These are phyloP conservation scores for Aspergillus fructus DNA, from an alignment of 2,329 filamentous ascomycete species.

Conservation along the genomic window DNA sequence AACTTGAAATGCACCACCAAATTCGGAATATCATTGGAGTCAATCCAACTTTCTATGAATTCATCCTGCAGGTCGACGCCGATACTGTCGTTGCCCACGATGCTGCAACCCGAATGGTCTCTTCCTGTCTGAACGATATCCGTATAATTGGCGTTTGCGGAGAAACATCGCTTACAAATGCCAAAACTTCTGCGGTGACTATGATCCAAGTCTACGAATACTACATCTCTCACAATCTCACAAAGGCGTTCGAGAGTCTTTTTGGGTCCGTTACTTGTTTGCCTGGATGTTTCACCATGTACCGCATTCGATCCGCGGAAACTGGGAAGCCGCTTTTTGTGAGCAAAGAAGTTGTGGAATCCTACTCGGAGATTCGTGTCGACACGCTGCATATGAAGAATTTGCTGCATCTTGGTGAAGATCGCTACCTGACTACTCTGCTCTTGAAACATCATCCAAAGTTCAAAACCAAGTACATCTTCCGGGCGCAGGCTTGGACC, in stretches of 20 bases:
- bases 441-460: slow-evolving; percentile 87
- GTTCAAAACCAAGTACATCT: slow-evolving; percentile 99
- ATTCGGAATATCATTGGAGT: slow-evolving; percentile 98
- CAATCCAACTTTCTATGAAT: slow-evolving; percentile 98
- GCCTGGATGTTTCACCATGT: slow-evolving; percentile 99
- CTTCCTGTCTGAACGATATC: slow-evolving; percentile 87
- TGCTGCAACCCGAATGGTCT: slow-evolving; percentile 86
- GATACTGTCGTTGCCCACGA: slow-evolving; percentile 92
- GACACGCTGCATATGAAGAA: slow-evolving; percentile 99
- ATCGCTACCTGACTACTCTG: slow-evolving; percentile 93
- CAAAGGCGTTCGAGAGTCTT: slow-evolving; percentile 94
- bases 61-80: slow-evolving; percentile 92
- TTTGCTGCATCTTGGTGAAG: slow-evolving; percentile 90
- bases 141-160: slow-evolving; percentile 91
- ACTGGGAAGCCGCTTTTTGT: slow-evolving; percentile 95
- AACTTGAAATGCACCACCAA: slow-evolving; percentile 98
- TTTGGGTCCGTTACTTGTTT: slow-evolving; percentile 97
- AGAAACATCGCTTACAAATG: slow-evolving; percentile 90
- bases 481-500: slow-evolving; percentile 90
- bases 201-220: slow-evolving; percentile 99
- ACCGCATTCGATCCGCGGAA: slow-evolving; percentile 90
- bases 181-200: slow-evolving; percentile 88
- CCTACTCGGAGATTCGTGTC: slow-evolving; percentile 89
- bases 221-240: slow-evolving; percentile 96
- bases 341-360: slow-evolving; percentile 83